Conservation (phyloP, 208 protist genomes). For the Wallacemonas collosoma region DNA sequence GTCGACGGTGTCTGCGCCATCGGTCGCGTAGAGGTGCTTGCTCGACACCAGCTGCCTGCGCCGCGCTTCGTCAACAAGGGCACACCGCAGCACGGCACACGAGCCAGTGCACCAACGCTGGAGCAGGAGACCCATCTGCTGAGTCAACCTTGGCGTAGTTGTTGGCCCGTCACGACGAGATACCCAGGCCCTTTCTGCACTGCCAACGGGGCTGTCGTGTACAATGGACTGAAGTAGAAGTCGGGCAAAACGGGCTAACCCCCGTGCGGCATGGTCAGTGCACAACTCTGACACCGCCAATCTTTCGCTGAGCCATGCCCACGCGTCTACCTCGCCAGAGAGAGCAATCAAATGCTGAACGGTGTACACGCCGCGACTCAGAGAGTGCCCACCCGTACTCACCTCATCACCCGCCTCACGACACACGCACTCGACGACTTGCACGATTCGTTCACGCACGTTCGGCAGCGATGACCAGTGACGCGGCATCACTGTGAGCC, state of each 20-base stretch:
- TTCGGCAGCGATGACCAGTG: conserved; percentile 7
- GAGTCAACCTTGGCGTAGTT: background rate
- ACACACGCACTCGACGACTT: background rate
- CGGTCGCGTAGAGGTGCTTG: background rate
- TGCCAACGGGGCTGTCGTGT: background rate
- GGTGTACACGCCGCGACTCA: background rate
- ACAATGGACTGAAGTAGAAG: background rate
- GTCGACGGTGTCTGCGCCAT: background rate
- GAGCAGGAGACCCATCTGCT: background rate
- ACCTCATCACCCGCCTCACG: background rate
- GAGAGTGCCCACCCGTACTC: no score
- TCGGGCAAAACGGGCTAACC: background rate
- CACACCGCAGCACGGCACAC: background rate
- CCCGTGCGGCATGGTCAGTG: background rate
- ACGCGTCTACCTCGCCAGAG: background rate
- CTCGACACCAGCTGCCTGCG: background rate
- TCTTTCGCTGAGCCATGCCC: background rate
- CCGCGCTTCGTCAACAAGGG: background rate
- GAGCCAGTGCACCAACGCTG: background rate
- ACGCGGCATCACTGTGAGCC: background rate
- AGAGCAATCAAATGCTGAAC: conserved; percentile 5
- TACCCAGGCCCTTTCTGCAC: background rate
- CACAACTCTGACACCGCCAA: background rate
- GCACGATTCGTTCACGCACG: background rate
- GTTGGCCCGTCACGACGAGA: no score